These are phyloP conservation scores for Tulasnella sp. DNA, from an alignment of 768 basidiomycete species.

Conservation along the genomic window DNA sequence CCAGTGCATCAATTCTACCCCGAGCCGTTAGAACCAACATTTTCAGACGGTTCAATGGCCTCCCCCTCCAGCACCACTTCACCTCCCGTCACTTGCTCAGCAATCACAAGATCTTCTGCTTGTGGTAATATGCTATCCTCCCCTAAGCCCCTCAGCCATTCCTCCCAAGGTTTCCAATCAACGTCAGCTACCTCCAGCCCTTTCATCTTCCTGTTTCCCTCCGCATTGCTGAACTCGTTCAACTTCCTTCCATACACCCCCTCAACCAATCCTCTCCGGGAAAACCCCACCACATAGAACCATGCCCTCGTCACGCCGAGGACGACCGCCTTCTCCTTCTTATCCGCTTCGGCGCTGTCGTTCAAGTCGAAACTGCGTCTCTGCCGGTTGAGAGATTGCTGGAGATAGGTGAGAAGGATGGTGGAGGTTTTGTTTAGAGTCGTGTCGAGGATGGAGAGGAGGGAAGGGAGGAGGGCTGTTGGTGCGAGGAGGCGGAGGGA, in stretches of 20 bases:
- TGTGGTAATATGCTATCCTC: background rate
- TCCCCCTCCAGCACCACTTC: too few species aligned
- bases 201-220: background rate
- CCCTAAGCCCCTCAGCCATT: slow-evolving; percentile 1
- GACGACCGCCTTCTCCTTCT: slow-evolving; percentile 33
- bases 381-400: slow-evolving; percentile 15
- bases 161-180: slow-evolving; percentile 23
- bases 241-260: slow-evolving; percentile 54
- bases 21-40: too few species aligned
- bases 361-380: slow-evolving; percentile 24
- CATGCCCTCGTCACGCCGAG: slow-evolving; percentile 51
- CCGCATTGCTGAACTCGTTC: background rate
- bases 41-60: too few species aligned
- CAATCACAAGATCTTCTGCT: background rate
- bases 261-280: slow-evolving; percentile 59
- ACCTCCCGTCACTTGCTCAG: too few species aligned
- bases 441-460: slow-evolving; percentile 45
- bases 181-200: background rate
- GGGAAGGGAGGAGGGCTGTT: slow-evolving; percentile 43
- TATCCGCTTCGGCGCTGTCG: slow-evolving; percentile 29
- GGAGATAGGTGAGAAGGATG: slow-evolving; percentile 17
- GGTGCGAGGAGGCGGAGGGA: slow-evolving; percentile 75
- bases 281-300: slow-evolving; percentile 58
- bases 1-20: too few species aligned
- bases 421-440: slow-evolving; percentile 32